A percentile compares a stretch with the other conserved stretches of the same genome.
Conservation (phyloP, 345 rosid species). For the Aquilaria sinensis region DNA sequence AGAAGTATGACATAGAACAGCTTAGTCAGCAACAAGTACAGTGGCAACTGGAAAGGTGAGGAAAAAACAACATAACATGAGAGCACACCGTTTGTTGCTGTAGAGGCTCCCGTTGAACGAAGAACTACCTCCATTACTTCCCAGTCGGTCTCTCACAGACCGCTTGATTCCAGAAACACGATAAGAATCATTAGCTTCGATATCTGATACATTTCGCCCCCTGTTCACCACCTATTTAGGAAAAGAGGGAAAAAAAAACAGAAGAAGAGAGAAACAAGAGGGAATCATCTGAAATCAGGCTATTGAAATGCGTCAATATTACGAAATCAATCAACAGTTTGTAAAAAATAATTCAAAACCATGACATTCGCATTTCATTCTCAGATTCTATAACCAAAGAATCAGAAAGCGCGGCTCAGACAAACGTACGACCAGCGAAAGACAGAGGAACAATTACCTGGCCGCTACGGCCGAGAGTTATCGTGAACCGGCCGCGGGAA, state of each 20-base stretch:
- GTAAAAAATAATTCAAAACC: background rate
- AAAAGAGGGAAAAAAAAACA: background rate
- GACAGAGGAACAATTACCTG: constrained; percentile 43
- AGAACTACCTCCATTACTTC: constrained; percentile 41
- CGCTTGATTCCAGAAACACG: constrained; percentile 60
- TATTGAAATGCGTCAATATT: background rate
- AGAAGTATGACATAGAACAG: too few species aligned
- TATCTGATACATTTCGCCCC: constrained; percentile 36
- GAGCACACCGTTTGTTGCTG: constrained; percentile 53
- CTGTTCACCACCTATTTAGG: constrained; percentile 73
- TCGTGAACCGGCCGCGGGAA: constrained; percentile 64
- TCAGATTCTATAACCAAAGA: background rate
- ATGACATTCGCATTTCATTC: too few species aligned
- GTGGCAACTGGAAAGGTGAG: background rate
- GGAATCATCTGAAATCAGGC: background rate
- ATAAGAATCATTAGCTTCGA: constrained; percentile 24
- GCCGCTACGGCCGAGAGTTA: constrained; percentile 77
- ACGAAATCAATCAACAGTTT: constrained; percentile 8
- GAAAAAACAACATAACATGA: constrained; percentile 7
- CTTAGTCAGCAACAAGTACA: too few species aligned
- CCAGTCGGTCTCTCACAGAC: constrained; percentile 80
- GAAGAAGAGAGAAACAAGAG: background rate
- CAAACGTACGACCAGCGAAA: constrained; percentile 1
- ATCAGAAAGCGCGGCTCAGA: background rate
- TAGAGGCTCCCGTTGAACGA: constrained; percentile 22